These are phyloP conservation scores for Magnaporthiopsis rhizophila DNA, from an alignment of 2,329 filamentous ascomycete species.

Conservation along the genomic window DNA sequence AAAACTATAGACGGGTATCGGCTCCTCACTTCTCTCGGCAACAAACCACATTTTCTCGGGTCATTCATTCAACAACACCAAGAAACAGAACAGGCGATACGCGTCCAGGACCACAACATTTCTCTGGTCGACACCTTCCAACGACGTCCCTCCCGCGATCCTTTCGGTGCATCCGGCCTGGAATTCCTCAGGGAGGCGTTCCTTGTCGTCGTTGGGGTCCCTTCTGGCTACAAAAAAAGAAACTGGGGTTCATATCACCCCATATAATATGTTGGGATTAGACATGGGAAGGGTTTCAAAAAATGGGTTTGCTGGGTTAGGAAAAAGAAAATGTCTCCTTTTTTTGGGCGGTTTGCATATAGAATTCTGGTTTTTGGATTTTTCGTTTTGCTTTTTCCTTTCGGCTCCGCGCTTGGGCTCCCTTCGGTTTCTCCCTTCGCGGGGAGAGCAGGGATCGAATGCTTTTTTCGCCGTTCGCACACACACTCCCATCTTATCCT, in stretches of 20 bases:
- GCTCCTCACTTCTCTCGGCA: not conserved
- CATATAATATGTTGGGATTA: not conserved
- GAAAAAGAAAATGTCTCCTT: slow-evolving; percentile 6
- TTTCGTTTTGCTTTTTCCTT: not conserved
- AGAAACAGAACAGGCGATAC: too few relatives aligned
- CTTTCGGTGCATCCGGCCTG: too few relatives aligned
- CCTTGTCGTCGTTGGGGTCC: not conserved
- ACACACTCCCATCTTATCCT: too few relatives aligned
- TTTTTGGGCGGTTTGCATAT: slow-evolving; percentile 7
- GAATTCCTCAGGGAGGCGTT: not conserved
- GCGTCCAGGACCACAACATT: too few relatives aligned
- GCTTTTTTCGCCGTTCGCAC: too few relatives aligned
- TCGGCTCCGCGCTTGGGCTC: slow-evolving; percentile 2
- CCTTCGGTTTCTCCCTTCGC: not conserved
- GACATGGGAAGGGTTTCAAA: slow-evolving; percentile 4
- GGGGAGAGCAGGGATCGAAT: too few relatives aligned
- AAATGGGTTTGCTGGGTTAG: slow-evolving; percentile 4
- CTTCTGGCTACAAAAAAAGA: slow-evolving; percentile 2
- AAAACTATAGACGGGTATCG: slow-evolving; percentile 13
- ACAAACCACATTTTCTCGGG: not conserved
- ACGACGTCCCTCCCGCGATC: too few relatives aligned
- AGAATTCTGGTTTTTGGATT: not conserved
- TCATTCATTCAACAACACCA: too few relatives aligned
- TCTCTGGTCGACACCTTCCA: not conserved
- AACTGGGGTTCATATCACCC: not conserved